phyloP scores from a whole-genome alignment of 225 moss, liverwort and hornwort species.

The Antitrichia curtipendula region DNA sequence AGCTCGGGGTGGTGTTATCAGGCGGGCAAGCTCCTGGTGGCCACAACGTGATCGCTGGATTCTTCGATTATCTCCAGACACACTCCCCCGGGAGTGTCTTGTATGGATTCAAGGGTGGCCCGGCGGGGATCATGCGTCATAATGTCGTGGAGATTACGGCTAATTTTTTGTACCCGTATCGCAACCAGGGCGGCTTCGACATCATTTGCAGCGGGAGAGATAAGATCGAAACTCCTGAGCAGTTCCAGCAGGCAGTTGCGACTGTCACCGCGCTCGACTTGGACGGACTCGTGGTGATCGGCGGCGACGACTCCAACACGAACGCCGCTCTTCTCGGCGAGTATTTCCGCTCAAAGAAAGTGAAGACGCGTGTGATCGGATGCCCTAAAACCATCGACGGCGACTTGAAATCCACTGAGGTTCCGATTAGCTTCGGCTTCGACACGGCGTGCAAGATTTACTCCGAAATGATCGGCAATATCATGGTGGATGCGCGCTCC shows the following conservation, averaged over 20 bases:
- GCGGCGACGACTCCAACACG: constrained; percentile 84
- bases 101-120: constrained; percentile 67
- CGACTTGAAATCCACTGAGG: constrained; percentile 63
- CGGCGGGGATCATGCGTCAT: constrained; percentile 68
- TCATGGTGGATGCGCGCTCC: constrained; percentile 81
- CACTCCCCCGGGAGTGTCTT: constrained; percentile 45
- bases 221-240: constrained; percentile 79
- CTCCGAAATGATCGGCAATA: constrained; percentile 82
- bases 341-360: constrained; percentile 45
- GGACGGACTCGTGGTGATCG: constrained; percentile 74
- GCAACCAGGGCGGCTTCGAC: constrained; percentile 87
- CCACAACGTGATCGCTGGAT: constrained; percentile 79
- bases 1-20: constrained; percentile 67
- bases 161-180: constrained; percentile 52
- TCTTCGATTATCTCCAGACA: constrained; percentile 68
- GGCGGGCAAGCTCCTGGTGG: constrained; percentile 88
- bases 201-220: constrained; percentile 89
- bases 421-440: constrained; percentile 88
- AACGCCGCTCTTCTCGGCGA: constrained; percentile 78
- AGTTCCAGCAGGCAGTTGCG: constrained; percentile 68
- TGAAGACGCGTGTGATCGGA: constrained; percentile 61
- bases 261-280: constrained; percentile 49
- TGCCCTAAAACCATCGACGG: constrained; percentile 92
- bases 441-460: constrained; percentile 91
- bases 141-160: constrained; percentile 64